Base-by-base conservation (phyloP, 2,329 filamentous ascomycete genomes). In the Colletotrichum brevisporum region DNA sequence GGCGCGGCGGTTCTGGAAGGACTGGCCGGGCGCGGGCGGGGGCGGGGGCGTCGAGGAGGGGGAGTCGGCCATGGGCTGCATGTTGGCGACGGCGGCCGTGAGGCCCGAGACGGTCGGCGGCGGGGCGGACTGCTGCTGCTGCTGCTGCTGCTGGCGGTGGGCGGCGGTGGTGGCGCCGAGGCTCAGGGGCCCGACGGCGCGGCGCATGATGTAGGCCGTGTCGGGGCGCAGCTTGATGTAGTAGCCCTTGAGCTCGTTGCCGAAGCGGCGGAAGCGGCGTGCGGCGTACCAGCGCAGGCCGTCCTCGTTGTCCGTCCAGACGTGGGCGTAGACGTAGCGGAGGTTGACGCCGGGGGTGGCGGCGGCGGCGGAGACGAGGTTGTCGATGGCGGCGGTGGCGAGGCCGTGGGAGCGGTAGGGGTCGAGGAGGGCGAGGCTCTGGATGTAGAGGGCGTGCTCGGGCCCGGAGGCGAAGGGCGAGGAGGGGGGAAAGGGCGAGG, bases 241-340 rank as follows among this genome's bases (percentile, higher is more conserved):
- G 76, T 92, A 92, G 3, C 85, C 85, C 41, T 82, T 76, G 10
- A 90, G 76, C n/a, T 83, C 81, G 43, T 82, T 74, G 15, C 81
- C 83, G 56, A 84, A 81, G 58, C 82, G 81, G 67, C 75, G 74
- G 76, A 92, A 92, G 3, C 89, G 88, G 10, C 88, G 83, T 26
- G 83, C 82, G 39, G 81, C 74, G 78, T 92, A 92, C 90, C 90
- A 92, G 66, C 82, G 82, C 70, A 91, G 78, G 0, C 85, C 90
- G 21, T 91, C 89, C 2, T 86, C 83, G 76, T 91, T 91, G 68
- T 89, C 85, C 12, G 89, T 90, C 90, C 90, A 92, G 16, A 92
- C 90, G 76, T 92, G 90, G 5, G 90, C 90, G 72, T 89, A 91
- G 16, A 90, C 80, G 51, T 82, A 74, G 43, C 73, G 73, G 41